Evolutionary conservation across 192 early-diverging fungal species (phyloP), one percentile per base, ranked within the genome.

Genomic region (Spinellus fusiger): DNA sequence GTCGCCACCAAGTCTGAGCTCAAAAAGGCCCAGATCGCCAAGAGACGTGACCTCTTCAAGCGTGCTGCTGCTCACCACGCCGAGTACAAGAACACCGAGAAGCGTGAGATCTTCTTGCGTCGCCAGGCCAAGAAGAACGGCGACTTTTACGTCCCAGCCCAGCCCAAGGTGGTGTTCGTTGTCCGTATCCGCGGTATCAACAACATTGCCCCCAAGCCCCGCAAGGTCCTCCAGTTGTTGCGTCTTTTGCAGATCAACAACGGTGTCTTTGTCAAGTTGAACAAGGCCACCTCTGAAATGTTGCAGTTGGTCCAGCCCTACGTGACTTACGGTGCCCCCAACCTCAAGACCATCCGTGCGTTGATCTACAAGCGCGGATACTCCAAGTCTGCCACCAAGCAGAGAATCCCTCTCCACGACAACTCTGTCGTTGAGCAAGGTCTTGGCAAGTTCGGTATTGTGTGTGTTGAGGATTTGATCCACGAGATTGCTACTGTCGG

Each of bases 181-280:
- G 79, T 99, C 80, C 93, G 96, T 81, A 93, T 96, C 80, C 98
- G 96, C 89, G 95, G 94, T 96, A 95, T 99, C 88, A 98, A 95
- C 88, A 92, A 96, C 85, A 88, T 99, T 65, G 83, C 95, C 46
- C 96, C 96, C 76, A 99, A 99, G 89, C 93, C 96, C 68, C 87
- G 94, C 78, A 99, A 99, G 91, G 92, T 98, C 56, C 86, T 99
- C 64, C 94, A 98, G 84, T 86, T 99, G 66, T 81, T 99, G 73
- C 95, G 96, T 88, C 86, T 99, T 73, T 87, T 91, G 80, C 92
- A 96, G 86, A 99, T 99, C 88, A 99, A 99, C 94, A 90, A 89
- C 80, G 95, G 89, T 69, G 89, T 92, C 78, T 99, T 99, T 71
- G 81, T 99, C 62, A 83, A 85, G 49, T 86, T 98, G 65, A 96